Conservation (phyloP, 2,329 filamentous ascomycete genomes). For the Trichoderma sp. region DNA sequence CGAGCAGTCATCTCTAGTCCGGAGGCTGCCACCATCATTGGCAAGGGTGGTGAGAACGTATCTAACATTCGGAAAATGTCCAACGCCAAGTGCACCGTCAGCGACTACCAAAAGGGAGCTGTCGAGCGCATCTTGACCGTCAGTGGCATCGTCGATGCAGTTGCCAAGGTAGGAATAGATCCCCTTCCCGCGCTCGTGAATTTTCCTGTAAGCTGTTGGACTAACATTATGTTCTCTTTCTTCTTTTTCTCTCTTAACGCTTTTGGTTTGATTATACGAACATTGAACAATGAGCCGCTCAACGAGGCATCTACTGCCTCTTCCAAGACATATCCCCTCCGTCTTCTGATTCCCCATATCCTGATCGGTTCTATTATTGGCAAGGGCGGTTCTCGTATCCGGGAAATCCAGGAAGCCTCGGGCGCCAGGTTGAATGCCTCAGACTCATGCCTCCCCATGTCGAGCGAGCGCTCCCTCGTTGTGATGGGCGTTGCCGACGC, state of each 20-base stretch:
- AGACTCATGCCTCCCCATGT: slow-evolving; percentile 89
- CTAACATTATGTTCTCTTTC: not conserved
- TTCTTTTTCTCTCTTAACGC: slow-evolving; percentile 46
- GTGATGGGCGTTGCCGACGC: slow-evolving; percentile 97
- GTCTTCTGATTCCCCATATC: slow-evolving; percentile 93
- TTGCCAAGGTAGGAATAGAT: slow-evolving; percentile 75
- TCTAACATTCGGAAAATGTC: slow-evolving; percentile 94
- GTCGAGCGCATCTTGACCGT: slow-evolving; percentile 98
- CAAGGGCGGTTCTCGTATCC: slow-evolving; percentile 92
- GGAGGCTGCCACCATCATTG: slow-evolving; percentile 96
- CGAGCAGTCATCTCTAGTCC: slow-evolving; percentile 96
- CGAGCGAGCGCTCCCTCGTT: slow-evolving; percentile 95
- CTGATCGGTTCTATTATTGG: slow-evolving; percentile 98
- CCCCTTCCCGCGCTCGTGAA: not conserved
- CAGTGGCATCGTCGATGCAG: slow-evolving; percentile 93
- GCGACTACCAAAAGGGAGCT: slow-evolving; percentile 95
- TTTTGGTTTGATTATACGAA: slow-evolving; percentile 97
- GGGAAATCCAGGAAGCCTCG: slow-evolving; percentile 97
- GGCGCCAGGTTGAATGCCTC: slow-evolving; percentile 96
- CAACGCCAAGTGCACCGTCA: slow-evolving; percentile 97
- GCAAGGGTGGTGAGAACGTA: slow-evolving; percentile 98
- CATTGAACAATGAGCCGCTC: slow-evolving; percentile 94
- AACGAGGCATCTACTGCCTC: slow-evolving; percentile 84
- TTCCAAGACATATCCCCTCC: slow-evolving; percentile 96
- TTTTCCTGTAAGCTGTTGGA: not conserved